Conservation (phyloP, 2,329 filamentous ascomycete genomes). For the Aspergillus vadensis region DNA sequence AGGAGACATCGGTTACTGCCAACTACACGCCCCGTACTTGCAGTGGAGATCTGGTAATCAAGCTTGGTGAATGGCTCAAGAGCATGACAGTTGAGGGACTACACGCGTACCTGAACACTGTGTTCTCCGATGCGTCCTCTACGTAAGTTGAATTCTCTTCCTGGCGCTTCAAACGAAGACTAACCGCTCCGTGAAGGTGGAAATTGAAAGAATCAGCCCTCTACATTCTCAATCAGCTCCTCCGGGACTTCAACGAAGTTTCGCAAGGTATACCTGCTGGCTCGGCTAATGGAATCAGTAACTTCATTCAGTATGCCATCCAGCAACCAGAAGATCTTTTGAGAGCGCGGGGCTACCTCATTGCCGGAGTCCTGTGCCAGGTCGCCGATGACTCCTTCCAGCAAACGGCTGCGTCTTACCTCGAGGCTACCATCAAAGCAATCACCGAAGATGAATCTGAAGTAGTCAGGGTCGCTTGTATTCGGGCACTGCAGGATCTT, state of each 20-base stretch:
- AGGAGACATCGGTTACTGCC: conserved; percentile 90
- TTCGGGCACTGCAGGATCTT: conserved; percentile 78
- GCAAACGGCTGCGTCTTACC: conserved; percentile 40
- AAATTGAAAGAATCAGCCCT: conserved; percentile 77
- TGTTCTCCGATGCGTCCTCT: conserved; percentile 60
- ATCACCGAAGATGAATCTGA: conserved; percentile 77
- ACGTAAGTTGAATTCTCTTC: conserved; percentile 32
- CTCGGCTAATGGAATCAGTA: conserved; percentile 72
- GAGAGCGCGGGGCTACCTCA: conserved; percentile 81
- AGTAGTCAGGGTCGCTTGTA: conserved; percentile 87
- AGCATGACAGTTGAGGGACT: conserved; percentile 75
- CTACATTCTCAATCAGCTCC: conserved; percentile 80
- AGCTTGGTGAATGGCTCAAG: conserved; percentile 86
- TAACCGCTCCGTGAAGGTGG: conserved; percentile 49
- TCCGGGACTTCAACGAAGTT: conserved; percentile 80
- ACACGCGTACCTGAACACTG: conserved; percentile 70
- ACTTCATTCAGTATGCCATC: conserved; percentile 77
- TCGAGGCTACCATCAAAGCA: conserved; percentile 68
- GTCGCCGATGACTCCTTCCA: conserved; percentile 61
- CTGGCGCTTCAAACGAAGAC: background rate
- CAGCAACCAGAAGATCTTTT: conserved; percentile 72
- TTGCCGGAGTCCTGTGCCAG: conserved; percentile 76
- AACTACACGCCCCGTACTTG: conserved; percentile 96
- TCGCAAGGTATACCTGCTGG: conserved; percentile 69
- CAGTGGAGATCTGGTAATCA: conserved; percentile 88